Conservation (phyloP, 371 early-diverging fungal genomes). For the Mucor circinelloides region DNA sequence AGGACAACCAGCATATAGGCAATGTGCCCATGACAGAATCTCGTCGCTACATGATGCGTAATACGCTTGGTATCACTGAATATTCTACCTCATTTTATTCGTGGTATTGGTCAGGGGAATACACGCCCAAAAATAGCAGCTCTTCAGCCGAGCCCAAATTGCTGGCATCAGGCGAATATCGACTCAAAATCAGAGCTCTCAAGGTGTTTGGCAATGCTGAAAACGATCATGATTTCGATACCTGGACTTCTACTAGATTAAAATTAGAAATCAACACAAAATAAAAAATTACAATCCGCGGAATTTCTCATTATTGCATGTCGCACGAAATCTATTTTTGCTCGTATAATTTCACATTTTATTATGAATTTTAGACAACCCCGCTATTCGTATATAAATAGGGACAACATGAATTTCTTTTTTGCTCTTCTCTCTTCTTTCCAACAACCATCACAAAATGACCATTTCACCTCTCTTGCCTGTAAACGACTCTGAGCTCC, state of each 20-base stretch:
- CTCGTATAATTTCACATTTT: not conserved
- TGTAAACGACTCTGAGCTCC: slow-evolving; percentile 38
- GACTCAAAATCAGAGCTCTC: slow-evolving; percentile 19
- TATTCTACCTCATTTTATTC: slow-evolving; percentile 14
- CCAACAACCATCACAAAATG: slow-evolving; percentile 18
- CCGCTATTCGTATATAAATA: slow-evolving; percentile 28
- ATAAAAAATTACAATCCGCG: slow-evolving; percentile 9
- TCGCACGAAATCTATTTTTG: slow-evolving; percentile 3
- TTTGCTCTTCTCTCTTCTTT: slow-evolving; percentile 9
- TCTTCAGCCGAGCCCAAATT: slow-evolving; percentile 2
- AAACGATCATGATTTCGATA: slow-evolving; percentile 24
- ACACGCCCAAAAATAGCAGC: slow-evolving; percentile 18
- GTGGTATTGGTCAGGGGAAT: slow-evolving; percentile 31
- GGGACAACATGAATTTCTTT: slow-evolving; percentile 3
- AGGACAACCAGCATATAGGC: slow-evolving; percentile 15
- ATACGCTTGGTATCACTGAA: slow-evolving; percentile 15
- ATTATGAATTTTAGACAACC: slow-evolving; percentile 3
- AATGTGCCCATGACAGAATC: slow-evolving; percentile 22
- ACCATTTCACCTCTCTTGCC: slow-evolving; percentile 24
- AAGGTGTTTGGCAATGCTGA: slow-evolving; percentile 22
- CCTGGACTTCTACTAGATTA: slow-evolving; percentile 29
- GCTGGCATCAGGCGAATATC: slow-evolving; percentile 20
- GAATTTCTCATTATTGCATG: slow-evolving; percentile 1
- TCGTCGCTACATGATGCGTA: slow-evolving; percentile 24
- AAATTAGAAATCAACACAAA: slow-evolving; percentile 6